Percentiles rank a stretch among this genome's conserved stretches.
These are phyloP conservation scores for Candida wancherniae DNA, from an alignment of 805 yeast genomes.

Conservation along the genomic window DNA sequence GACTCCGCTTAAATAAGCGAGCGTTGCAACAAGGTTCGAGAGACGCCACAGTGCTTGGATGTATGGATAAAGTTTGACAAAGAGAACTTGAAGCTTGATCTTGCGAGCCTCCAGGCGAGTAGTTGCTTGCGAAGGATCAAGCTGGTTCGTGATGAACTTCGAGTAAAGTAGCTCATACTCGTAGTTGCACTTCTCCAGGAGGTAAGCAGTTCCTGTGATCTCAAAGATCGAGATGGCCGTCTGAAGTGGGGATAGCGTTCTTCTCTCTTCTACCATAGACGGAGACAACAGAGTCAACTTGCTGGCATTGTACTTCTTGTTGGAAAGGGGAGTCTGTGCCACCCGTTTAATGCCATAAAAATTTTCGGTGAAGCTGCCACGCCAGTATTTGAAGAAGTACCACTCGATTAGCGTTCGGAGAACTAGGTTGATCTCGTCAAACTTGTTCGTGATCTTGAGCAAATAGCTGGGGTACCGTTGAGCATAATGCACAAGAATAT, in stretches of 20 bases:
- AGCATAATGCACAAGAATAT: constrained; percentile 75
- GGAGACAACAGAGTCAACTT: constrained; percentile 36
- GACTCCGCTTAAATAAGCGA: constrained; percentile 63
- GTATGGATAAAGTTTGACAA: constrained; percentile 60
- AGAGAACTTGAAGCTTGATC: constrained; percentile 32
- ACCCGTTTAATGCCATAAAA: constrained; percentile 84
- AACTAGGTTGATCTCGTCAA: constrained; percentile 69
- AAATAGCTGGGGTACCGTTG: constrained; percentile 69
- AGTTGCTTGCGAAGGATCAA: constrained; percentile 20
- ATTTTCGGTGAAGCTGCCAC: constrained; percentile 83
- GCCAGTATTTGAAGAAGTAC: constrained; percentile 66
- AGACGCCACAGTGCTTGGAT: constrained; percentile 44
- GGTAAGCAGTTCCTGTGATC: constrained; percentile 61
- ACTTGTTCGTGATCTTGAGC: constrained; percentile 56
- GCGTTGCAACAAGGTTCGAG: constrained; percentile 51
- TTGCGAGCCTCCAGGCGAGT: constrained; percentile 21
- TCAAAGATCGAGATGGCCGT: constrained; percentile 51
- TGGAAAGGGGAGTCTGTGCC: constrained; percentile 31
- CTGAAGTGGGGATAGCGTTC: constrained; percentile 52
- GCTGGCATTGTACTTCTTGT: constrained; percentile 24
- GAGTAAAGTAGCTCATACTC: constrained; percentile 62
- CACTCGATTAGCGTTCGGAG: constrained; percentile 65
- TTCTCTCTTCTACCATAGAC: constrained; percentile 44
- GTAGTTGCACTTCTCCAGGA: constrained; percentile 63
- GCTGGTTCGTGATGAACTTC: constrained; percentile 47